Conservation (phyloP, 306 rosid genomes). For the Prunus armeniaca region DNA sequence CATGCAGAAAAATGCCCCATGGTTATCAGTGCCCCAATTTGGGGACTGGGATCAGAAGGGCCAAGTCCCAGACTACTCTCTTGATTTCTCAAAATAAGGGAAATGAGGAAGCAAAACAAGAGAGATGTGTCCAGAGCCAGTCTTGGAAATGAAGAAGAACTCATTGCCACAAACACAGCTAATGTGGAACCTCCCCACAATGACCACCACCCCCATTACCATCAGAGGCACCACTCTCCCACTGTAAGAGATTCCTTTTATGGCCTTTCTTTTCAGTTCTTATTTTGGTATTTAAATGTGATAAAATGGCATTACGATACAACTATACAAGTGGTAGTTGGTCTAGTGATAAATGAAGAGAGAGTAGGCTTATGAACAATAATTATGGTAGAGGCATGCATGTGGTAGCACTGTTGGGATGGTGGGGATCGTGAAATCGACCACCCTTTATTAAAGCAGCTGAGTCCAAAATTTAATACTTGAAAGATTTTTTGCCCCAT, state of each 20-base stretch:
- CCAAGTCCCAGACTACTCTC: slow-evolving; percentile 79
- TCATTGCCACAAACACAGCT: slow-evolving; percentile 46
- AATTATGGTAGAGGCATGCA: slow-evolving; percentile 18
- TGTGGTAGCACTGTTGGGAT: slow-evolving; percentile 25
- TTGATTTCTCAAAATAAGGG: slow-evolving; percentile 94
- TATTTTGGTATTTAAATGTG: slow-evolving; percentile 5
- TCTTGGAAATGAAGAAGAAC: slow-evolving; percentile 94
- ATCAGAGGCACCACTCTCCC: slow-evolving; percentile 66
- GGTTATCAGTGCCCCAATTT: slow-evolving; percentile 97
- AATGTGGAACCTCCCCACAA: slow-evolving; percentile 34
- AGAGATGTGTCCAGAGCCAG: slow-evolving; percentile 81
- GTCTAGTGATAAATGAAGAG: slow-evolving; percentile 12
- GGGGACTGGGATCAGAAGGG: slow-evolving; percentile 99
- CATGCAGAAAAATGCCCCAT: slow-evolving; percentile 60
- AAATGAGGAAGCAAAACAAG: slow-evolving; percentile 93
- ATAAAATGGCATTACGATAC: background rate
- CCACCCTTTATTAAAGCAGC: slow-evolving; percentile 4
- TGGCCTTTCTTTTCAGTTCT: slow-evolving; percentile 11
- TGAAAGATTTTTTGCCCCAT: background rate
- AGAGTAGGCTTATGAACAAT: background rate
- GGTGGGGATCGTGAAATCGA: background rate
- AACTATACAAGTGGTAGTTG: slow-evolving; percentile 11
- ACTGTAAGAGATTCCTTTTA: slow-evolving; percentile 70
- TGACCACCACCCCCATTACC: slow-evolving; percentile 47
- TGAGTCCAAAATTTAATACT: background rate